A percentile compares a stretch with the other conserved stretches of the same genome.
These are phyloP conservation scores for Macrocystidia cucumis DNA, from an alignment of 1,284 basidiomycete species.

Conservation along the genomic window DNA sequence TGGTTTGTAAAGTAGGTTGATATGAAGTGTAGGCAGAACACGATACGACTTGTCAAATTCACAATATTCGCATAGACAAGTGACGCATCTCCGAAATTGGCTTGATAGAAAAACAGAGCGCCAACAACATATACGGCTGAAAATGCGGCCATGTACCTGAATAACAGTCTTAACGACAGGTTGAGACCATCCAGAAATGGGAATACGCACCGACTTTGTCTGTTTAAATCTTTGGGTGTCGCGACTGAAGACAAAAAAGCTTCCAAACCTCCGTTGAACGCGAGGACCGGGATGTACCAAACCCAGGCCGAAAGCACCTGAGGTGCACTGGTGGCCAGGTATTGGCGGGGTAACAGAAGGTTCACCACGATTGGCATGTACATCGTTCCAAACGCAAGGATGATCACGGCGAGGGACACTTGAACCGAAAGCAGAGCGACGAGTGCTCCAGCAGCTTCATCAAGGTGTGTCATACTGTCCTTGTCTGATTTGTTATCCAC, in stretches of 20 bases:
- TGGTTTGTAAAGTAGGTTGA: constrained; percentile 26
- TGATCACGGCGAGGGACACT: constrained; percentile 58
- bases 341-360: constrained; percentile 66
- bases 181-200: constrained; percentile 5
- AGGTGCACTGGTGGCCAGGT: constrained; percentile 68
- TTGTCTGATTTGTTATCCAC: background rate
- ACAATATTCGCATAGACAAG: constrained; percentile 71
- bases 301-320: constrained; percentile 70
- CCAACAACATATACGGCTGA: constrained; percentile 52
- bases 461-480: constrained; percentile 10
- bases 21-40: constrained; percentile 37
- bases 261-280: constrained; percentile 84
- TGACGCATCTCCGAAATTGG: constrained; percentile 56
- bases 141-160: constrained; percentile 61
- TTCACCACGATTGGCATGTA: constrained; percentile 66
- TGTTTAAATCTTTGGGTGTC: constrained; percentile 49
- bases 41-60: constrained; percentile 53
- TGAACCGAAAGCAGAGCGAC: constrained; percentile 63
- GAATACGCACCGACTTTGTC: constrained; percentile 49
- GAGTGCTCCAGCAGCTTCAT: constrained; percentile 33
- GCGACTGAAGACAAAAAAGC: constrained; percentile 83
- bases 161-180: constrained; percentile 1
- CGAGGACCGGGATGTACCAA: constrained; percentile 83
- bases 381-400: constrained; percentile 67
- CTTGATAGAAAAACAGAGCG: constrained; percentile 40